A percentile compares a stretch with the other conserved stretches of the same genome.
These are phyloP conservation scores for Closterium sp. DNA, from an alignment of 139 green algal genomes.

Conservation along the genomic window DNA sequence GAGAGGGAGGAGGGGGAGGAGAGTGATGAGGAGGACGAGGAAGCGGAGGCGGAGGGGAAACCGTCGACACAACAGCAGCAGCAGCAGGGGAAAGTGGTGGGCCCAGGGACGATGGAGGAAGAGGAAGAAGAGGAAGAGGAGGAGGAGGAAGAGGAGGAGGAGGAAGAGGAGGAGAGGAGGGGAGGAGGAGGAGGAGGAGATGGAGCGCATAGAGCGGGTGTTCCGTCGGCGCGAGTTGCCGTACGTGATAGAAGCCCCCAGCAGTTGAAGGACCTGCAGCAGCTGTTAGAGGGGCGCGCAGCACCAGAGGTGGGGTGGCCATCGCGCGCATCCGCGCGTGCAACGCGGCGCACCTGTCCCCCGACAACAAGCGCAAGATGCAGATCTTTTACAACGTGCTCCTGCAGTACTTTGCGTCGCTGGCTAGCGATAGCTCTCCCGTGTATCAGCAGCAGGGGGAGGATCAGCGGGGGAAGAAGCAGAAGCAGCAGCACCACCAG, in stretches of 20 bases:
- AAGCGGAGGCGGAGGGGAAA: conserved; percentile 15
- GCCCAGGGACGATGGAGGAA: too few relatives aligned
- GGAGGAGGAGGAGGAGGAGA: conserved; percentile 31
- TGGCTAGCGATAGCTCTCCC: conserved; percentile 57
- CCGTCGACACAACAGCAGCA: conserved; percentile 1
- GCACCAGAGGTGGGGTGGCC: conserved; percentile 62
- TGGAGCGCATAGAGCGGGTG: conserved; percentile 1
- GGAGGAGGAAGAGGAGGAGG: conserved; percentile 48
- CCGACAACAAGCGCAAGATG: conserved; percentile 72
- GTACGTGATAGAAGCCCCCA: conserved; percentile 73
- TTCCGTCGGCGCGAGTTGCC: conserved; percentile 61
- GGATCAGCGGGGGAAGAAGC: too few relatives aligned
- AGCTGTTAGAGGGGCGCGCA: conserved; percentile 55
- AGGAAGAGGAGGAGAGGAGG: conserved; percentile 41
- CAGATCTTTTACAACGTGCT: conserved; percentile 79
- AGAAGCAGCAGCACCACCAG: too few relatives aligned
- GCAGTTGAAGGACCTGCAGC: conserved; percentile 68
- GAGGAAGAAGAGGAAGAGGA: conserved; percentile 53
- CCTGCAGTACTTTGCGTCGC: conserved; percentile 82
- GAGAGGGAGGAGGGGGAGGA: conserved; percentile 45
- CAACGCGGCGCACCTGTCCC: conserved; percentile 69
- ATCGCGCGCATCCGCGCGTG: conserved; percentile 74
- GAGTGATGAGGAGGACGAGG: conserved; percentile 39
- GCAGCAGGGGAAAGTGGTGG: conserved; percentile 19
- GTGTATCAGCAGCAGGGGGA: too few relatives aligned